Percentiles rank a stretch among this genome's conserved stretches.
Evolutionary conservation across 192 early-diverging fungal genomes (phyloP).

Genomic region (Neocallimastix lanati): DNA sequence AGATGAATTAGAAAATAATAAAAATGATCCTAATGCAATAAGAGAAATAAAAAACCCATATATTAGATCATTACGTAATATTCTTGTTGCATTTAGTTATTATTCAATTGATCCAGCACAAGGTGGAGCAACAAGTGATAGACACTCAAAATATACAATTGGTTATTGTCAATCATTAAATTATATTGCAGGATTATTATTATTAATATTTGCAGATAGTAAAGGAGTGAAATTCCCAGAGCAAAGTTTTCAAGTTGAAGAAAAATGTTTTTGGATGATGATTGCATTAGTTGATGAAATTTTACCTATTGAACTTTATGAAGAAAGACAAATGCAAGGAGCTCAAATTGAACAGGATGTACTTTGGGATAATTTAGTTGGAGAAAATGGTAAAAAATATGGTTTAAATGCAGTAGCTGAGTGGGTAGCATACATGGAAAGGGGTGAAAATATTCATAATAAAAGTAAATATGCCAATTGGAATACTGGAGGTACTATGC

Average conservation of each 20-base stretch:
- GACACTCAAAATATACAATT: constrained; percentile 20
- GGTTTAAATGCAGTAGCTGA: constrained; percentile 18
- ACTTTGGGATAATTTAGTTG: constrained; percentile 23
- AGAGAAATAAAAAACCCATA: constrained; percentile 4
- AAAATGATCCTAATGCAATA: background rate
- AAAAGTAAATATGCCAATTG: background rate
- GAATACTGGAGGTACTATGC: constrained; percentile 21
- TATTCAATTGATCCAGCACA: constrained; percentile 14
- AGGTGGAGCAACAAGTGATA: constrained; percentile 1
- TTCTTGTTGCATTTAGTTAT: constrained; percentile 55
- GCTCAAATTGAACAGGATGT: constrained; percentile 53
- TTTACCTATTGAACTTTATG: constrained; percentile 57
- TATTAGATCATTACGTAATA: constrained; percentile 33
- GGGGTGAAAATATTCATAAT: background rate
- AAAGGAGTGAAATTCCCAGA: background rate
- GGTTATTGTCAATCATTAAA: constrained; percentile 76
- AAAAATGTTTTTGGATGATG: constrained; percentile 62
- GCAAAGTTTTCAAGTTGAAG: constrained; percentile 30
- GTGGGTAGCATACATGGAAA: constrained; percentile 19
- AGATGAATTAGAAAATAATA: background rate
- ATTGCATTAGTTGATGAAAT: constrained; percentile 52
- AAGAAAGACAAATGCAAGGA: constrained; percentile 45
- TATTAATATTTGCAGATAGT: constrained; percentile 30
- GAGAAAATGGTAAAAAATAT: constrained; percentile 17
- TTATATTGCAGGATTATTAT: constrained; percentile 52